phyloP scores from a whole-genome alignment of 768 basidiomycete genomes.

The Imleria badia region DNA sequence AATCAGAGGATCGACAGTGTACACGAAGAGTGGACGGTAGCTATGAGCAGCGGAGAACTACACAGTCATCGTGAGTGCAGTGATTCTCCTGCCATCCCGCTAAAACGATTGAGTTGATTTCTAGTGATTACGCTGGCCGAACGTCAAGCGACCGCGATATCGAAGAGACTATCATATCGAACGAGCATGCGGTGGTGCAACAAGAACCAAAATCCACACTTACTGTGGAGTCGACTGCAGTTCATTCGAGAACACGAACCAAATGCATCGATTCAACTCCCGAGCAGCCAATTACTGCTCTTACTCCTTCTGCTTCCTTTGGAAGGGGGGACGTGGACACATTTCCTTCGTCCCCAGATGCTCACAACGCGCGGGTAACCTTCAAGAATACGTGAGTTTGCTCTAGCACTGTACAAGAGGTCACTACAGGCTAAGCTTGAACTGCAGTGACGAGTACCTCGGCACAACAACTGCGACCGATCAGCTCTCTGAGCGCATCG shows the following conservation, averaged over 20 bases:
- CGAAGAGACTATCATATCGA: background rate
- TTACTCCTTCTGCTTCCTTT: no score
- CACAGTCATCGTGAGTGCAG: conserved; percentile 1
- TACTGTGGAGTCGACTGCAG: background rate
- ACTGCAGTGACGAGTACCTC: background rate
- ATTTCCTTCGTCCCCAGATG: background rate
- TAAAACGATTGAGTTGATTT: background rate
- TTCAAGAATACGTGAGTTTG: background rate
- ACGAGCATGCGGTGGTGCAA: background rate
- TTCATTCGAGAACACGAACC: background rate
- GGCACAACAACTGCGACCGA: background rate
- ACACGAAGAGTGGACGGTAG: no score
- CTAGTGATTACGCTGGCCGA: background rate
- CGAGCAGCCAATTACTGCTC: background rate
- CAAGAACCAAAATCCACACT: background rate
- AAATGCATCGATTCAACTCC: background rate
- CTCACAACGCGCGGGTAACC: background rate
- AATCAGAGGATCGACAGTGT: background rate
- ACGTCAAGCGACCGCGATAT: background rate
- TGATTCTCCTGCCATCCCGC: no score
- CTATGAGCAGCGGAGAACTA: background rate
- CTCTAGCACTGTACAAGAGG: background rate
- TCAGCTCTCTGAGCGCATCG: background rate
- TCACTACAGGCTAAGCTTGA: background rate
- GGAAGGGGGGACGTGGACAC: background rate